A percentile compares a stretch with the other conserved stretches of the same genome.
Conservation (phyloP, 805 yeast species). For the Candida rishiriensis region DNA sequence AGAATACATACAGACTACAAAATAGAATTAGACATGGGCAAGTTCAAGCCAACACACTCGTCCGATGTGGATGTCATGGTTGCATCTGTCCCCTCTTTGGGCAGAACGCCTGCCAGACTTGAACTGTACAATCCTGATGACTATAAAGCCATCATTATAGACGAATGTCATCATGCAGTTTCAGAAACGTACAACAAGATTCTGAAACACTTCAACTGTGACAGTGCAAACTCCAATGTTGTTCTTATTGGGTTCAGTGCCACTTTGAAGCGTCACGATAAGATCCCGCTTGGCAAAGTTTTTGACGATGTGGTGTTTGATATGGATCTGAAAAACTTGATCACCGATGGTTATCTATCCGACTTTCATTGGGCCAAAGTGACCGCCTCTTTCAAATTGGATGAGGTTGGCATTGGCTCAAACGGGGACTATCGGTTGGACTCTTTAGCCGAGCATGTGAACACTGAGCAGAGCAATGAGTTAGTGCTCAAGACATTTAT, state of each 20-base stretch:
- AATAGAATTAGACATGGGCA: slow-evolving; percentile 71
- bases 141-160: slow-evolving; percentile 74
- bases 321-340: slow-evolving; percentile 59
- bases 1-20: slow-evolving; percentile 43
- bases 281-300: slow-evolving; percentile 47
- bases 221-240: slow-evolving; percentile 35
- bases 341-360: slow-evolving; percentile 62
- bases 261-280: slow-evolving; percentile 77
- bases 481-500: slow-evolving; percentile 51
- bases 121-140: slow-evolving; percentile 48
- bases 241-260: slow-evolving; percentile 85
- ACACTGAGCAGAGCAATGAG: slow-evolving; percentile 49
- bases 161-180: slow-evolving; percentile 91
- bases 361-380: slow-evolving; percentile 65
- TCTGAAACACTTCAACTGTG: slow-evolving; percentile 54
- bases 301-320: slow-evolving; percentile 76
- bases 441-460: slow-evolving; percentile 50
- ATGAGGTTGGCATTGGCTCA: slow-evolving; percentile 18
- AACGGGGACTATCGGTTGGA: slow-evolving; percentile 52
- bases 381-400: slow-evolving; percentile 32
- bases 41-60: slow-evolving; percentile 32
- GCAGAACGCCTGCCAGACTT: slow-evolving; percentile 40
- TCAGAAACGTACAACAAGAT: slow-evolving; percentile 62
- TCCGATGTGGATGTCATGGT: slow-evolving; percentile 58
- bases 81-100: slow-evolving; percentile 71